Evolutionary conservation across 148 eudicot genomes (phyloP).

Genomic region (Persicaria maculosa): DNA sequence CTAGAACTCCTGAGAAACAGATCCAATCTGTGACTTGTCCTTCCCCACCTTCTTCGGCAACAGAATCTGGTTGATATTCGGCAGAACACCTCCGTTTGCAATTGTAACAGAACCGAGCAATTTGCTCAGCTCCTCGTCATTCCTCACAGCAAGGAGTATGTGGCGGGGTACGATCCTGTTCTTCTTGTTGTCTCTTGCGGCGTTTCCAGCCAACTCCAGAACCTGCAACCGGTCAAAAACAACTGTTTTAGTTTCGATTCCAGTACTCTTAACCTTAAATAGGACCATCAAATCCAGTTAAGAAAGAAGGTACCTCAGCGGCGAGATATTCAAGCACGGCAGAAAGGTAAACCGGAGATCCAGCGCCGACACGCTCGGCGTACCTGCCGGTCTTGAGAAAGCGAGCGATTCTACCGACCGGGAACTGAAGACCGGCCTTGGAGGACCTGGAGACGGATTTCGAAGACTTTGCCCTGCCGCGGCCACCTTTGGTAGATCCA

Average conservation of each 20-base stretch:
- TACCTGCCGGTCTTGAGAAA: constrained; percentile 26
- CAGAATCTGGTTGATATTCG: constrained; percentile 24
- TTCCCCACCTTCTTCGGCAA: constrained; percentile 28
- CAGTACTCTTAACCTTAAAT: background rate
- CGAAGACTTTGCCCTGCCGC: constrained; percentile 24
- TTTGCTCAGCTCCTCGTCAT: constrained; percentile 31
- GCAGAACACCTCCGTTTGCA: constrained; percentile 29
- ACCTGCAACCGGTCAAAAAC: constrained; percentile 12
- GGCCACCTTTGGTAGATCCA: constrained; percentile 19
- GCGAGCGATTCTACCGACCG: constrained; percentile 30
- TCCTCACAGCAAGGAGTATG: constrained; percentile 32
- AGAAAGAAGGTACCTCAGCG: constrained; percentile 19
- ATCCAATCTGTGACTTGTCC: constrained; percentile 20
- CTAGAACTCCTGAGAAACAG: constrained; percentile 34
- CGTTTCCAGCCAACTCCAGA: constrained; percentile 32
- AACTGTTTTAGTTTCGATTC: background rate
- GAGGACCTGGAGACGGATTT: constrained; percentile 26
- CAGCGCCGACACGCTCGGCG: constrained; percentile 26
- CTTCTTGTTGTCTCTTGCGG: constrained; percentile 34
- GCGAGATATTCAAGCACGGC: constrained; percentile 31
- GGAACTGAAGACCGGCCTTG: constrained; percentile 34
- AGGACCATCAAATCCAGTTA: background rate
- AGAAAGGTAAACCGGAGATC: constrained; percentile 28
- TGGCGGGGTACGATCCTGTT: constrained; percentile 29
- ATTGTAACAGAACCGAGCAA: constrained; percentile 29